These are phyloP conservation scores for Termitomyces titanicus DNA, from an alignment of 768 basidiomycete genomes.

Conservation along the genomic window DNA sequence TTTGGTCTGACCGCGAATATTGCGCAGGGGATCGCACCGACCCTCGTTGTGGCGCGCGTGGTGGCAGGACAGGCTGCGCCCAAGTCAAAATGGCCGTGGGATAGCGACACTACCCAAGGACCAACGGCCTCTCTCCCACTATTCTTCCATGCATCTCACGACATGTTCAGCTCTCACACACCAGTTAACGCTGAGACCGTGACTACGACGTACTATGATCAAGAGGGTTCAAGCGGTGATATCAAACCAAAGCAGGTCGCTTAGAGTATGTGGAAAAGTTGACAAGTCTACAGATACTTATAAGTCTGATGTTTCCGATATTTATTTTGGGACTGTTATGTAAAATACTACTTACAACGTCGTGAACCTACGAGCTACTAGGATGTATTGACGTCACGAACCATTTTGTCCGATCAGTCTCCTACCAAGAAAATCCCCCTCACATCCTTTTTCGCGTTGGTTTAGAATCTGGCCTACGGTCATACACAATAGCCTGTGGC, in stretches of 20 bases:
- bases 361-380: too few relatives aligned
- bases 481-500: too few relatives aligned
- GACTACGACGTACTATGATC: neutral
- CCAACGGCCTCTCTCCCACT: neutral
- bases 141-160: neutral
- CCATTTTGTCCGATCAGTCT: too few relatives aligned
- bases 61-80: conserved; percentile 9
- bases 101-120: neutral
- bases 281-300: too few relatives aligned
- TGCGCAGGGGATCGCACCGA: conserved; percentile 13
- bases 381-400: too few relatives aligned
- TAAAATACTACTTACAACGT: too few relatives aligned
- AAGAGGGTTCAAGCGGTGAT: neutral
- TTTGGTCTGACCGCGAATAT: neutral
- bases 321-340: too few relatives aligned
- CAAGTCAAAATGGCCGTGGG: conserved; percentile 7
- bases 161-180: neutral
- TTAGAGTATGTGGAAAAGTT: neutral
- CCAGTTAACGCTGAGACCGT: neutral
- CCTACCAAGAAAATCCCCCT: too few relatives aligned
- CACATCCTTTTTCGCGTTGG: too few relatives aligned
- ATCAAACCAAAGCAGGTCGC: neutral
- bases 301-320: too few relatives aligned
- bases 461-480: too few relatives aligned
- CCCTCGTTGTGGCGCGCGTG: conserved; percentile 12